These are phyloP conservation scores for Leishmania major DNA, from an alignment of 208 protist species.

Conservation along the genomic window DNA sequence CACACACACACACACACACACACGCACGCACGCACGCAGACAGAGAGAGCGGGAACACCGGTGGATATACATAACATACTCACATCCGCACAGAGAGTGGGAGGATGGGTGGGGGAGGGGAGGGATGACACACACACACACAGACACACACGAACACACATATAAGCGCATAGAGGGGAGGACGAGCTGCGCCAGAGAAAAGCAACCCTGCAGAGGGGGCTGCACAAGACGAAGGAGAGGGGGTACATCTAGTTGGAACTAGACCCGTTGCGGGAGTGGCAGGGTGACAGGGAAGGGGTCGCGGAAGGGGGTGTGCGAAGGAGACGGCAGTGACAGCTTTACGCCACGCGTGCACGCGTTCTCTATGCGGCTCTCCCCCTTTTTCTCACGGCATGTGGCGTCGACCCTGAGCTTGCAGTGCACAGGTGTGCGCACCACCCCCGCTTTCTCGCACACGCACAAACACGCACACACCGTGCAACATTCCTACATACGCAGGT, in stretches of 20 bases:
- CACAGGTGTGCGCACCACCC: background rate
- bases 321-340: background rate
- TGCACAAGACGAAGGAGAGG: background rate
- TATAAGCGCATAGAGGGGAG: no score
- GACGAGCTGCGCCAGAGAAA: background rate
- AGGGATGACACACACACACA: no score
- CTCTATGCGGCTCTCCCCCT: background rate
- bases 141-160: no score
- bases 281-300: background rate
- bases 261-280: background rate
- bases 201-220: background rate
- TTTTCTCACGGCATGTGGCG: background rate
- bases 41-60: background rate
- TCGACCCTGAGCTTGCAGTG: background rate
- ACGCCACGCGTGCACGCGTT: background rate
- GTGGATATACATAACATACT: background rate
- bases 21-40: background rate
- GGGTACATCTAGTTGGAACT: no score
- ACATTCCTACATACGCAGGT: constrained; percentile 1
- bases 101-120: background rate
- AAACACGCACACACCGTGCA: background rate
- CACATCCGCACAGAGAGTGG: background rate
- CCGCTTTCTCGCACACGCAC: background rate
- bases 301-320: background rate
- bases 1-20: background rate